A percentile compares a stretch with the other conserved stretches of the same genome.
Evolutionary conservation across 2,329 filamentous ascomycete genomes (phyloP).

Genomic region (Stenocarpella maydis): DNA sequence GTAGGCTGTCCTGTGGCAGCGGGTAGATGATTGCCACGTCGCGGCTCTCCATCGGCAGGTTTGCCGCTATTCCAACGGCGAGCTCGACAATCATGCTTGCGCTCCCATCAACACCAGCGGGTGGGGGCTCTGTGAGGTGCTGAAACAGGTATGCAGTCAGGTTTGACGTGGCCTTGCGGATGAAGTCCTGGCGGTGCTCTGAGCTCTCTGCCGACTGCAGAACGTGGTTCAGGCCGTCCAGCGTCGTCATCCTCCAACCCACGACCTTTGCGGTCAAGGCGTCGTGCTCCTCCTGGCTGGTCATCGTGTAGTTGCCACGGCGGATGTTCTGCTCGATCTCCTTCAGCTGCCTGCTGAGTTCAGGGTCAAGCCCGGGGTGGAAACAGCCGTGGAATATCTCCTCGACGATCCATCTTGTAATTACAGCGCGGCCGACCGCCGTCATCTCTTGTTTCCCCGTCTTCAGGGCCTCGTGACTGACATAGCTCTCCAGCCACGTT

Average conservation of each 20-base stretch:
- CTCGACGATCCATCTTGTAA: constrained; percentile 89
- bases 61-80: constrained; percentile 83
- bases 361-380: constrained; percentile 83
- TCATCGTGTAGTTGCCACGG: constrained; percentile 74
- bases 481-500: constrained; percentile 78
- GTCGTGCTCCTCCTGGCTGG: constrained; percentile 86
- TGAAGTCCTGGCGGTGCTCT: constrained; percentile 74
- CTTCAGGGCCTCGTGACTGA: constrained; percentile 84
- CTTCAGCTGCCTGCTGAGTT: constrained; percentile 82
- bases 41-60: constrained; percentile 88
- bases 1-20: constrained; percentile 75
- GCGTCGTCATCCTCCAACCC: constrained; percentile 90
- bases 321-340: constrained; percentile 88
- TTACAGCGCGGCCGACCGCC: constrained; percentile 86
- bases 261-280: constrained; percentile 87
- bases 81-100: constrained; percentile 93
- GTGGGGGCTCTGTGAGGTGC: constrained; percentile 78
- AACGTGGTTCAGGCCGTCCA: constrained; percentile 83
- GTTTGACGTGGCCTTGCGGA: constrained; percentile 72
- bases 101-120: constrained; percentile 84
- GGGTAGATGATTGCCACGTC: constrained; percentile 91
- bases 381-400: constrained; percentile 93
- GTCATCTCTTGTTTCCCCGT: constrained; percentile 98
- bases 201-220: constrained; percentile 72
- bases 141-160: constrained; percentile 75